A percentile compares a stretch with the other conserved stretches of the same genome.
phyloP scores from a whole-genome alignment of 2,329 filamentous ascomycete species.

The Grosmannia huntii region DNA sequence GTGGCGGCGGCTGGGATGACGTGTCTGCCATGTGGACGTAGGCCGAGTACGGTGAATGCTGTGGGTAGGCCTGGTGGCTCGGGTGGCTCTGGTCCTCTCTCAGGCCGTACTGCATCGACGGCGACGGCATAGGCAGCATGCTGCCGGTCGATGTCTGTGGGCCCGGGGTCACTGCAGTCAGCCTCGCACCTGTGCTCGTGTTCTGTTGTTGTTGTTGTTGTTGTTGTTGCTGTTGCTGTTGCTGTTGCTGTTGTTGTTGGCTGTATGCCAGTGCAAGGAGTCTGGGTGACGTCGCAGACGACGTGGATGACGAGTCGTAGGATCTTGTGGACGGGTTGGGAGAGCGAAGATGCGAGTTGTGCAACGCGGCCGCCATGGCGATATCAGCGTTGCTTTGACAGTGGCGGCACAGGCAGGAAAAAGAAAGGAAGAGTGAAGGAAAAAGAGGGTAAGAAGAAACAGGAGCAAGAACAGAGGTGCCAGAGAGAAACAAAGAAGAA shows the following conservation, averaged over 20 bases:
- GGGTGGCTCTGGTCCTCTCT: not conserved
- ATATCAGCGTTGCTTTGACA: not conserved
- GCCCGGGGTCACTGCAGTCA: constrained; percentile 30
- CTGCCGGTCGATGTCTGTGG: constrained; percentile 36
- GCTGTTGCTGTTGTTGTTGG: constrained; percentile 28
- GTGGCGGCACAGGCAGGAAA: not conserved
- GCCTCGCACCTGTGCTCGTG: constrained; percentile 38
- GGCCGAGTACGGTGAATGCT: not conserved
- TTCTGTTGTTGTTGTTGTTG: not conserved
- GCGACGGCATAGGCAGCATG: constrained; percentile 9
- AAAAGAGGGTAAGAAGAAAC: not conserved
- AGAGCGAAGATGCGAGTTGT: constrained; percentile 47
- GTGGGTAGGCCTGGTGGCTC: not conserved
- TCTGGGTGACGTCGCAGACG: constrained; percentile 47
- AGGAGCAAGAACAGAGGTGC: not conserved
- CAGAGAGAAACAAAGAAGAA: not conserved
- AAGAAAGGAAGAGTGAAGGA: not conserved
- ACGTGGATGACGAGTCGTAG: constrained; percentile 52
- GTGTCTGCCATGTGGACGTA: not conserved
- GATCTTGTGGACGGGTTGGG: constrained; percentile 48
- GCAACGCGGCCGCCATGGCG: constrained; percentile 42
- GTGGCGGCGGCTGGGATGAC: not conserved
- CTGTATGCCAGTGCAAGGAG: constrained; percentile 23
- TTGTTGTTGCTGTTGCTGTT: not conserved
- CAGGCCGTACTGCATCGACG: not conserved